Evolutionary conservation across 2,329 filamentous ascomycete species (phyloP).

Genomic region (Fusarium sp.): DNA sequence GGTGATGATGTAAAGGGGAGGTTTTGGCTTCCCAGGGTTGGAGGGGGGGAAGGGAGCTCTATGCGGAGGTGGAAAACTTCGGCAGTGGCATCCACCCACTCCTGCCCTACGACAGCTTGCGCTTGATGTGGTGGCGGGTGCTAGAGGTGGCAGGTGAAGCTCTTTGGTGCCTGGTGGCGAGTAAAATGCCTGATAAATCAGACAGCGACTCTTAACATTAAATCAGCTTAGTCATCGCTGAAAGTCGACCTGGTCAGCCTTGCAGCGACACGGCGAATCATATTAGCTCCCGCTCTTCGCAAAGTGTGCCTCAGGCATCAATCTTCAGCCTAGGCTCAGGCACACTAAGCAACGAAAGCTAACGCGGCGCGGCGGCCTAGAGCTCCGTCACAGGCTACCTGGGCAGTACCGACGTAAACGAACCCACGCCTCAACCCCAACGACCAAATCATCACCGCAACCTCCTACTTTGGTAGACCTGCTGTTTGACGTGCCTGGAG

Average conservation of each 20-base stretch:
- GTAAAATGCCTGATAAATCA: slow-evolving; percentile 28
- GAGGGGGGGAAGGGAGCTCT: slow-evolving; percentile 32
- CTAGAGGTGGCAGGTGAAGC: slow-evolving; percentile 29
- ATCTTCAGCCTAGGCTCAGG: slow-evolving; percentile 22
- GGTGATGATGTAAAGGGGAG: slow-evolving; percentile 40
- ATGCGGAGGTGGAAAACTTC: slow-evolving; percentile 37
- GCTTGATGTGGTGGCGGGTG: slow-evolving; percentile 19
- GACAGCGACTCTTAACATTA: not conserved
- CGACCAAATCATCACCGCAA: slow-evolving; percentile 33
- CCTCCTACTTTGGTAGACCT: slow-evolving; percentile 21
- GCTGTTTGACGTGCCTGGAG: slow-evolving; percentile 7
- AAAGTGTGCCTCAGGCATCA: slow-evolving; percentile 38
- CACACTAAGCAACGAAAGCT: slow-evolving; percentile 42
- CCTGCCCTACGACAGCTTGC: slow-evolving; percentile 28
- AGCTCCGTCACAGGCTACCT: slow-evolving; percentile 48
- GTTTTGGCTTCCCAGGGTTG: slow-evolving; percentile 12
- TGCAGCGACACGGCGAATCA: not conserved
- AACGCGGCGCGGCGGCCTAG: slow-evolving; percentile 54
- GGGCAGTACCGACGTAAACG: slow-evolving; percentile 36
- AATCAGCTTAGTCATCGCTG: slow-evolving; percentile 3
- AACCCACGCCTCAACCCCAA: slow-evolving; percentile 36
- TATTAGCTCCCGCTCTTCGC: slow-evolving; percentile 1
- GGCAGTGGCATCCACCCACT: slow-evolving; percentile 29
- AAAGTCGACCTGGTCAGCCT: slow-evolving; percentile 12
- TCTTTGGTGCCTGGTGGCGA: not conserved